These are phyloP conservation scores for Helotiales sp. DNA, from an alignment of 2,329 filamentous ascomycete genomes.

Conservation along the genomic window DNA sequence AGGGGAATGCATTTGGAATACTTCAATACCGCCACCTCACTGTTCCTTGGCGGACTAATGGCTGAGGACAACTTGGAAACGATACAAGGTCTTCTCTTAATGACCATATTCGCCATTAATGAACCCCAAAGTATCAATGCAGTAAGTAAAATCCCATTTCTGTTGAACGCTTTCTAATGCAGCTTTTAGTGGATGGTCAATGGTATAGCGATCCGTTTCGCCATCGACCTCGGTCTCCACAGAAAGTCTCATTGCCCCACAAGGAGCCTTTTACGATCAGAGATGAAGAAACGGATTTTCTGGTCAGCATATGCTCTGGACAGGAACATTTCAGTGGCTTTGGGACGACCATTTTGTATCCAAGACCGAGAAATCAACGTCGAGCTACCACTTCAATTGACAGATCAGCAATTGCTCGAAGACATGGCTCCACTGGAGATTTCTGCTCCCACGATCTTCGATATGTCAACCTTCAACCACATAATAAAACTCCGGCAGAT, in stretches of 20 bases:
- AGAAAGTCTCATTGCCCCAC: neutral
- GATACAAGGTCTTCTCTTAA: constrained; percentile 2
- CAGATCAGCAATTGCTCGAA: neutral
- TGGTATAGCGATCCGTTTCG: constrained; percentile 2
- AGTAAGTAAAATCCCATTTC: neutral
- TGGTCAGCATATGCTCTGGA: constrained; percentile 43
- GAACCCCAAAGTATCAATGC: constrained; percentile 4
- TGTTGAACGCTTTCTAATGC: neutral
- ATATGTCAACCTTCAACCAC: constrained; percentile 1
- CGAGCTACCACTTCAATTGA: neutral
- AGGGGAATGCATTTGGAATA: neutral
- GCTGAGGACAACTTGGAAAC: constrained; percentile 1
- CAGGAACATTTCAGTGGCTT: constrained; percentile 37
- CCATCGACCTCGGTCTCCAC: constrained; percentile 6
- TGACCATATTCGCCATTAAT: constrained; percentile 5
- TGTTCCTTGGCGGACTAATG: neutral
- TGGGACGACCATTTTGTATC: constrained; percentile 39
- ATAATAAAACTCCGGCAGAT: neutral
- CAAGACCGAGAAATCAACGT: constrained; percentile 41
- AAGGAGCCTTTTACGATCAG: constrained; percentile 5
- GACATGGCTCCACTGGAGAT: neutral
- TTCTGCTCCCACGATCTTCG: neutral
- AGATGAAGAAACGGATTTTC: constrained; percentile 42
- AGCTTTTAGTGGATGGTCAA: constrained; percentile 3
- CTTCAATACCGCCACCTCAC: constrained; percentile 3